These are phyloP conservation scores for Gloeopeniophorella convolvens DNA, from an alignment of 768 basidiomycete species.

Conservation along the genomic window DNA sequence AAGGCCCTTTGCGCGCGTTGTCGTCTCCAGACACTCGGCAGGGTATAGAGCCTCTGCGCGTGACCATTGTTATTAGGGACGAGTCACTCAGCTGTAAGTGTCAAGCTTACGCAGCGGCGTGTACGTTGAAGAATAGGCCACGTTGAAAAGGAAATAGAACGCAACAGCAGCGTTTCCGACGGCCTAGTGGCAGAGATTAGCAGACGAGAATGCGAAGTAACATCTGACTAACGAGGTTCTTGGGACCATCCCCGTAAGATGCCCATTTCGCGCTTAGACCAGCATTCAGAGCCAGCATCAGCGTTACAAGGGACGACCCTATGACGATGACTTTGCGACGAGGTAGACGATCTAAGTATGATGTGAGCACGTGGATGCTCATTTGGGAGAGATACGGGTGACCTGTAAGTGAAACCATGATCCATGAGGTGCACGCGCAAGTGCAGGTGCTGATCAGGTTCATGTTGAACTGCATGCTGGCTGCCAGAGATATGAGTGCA, in stretches of 20 bases:
- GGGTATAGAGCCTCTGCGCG: slow-evolving; percentile 2
- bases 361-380: neutral
- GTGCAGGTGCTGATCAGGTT: slow-evolving; percentile 1
- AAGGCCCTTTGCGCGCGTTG: slow-evolving; percentile 1
- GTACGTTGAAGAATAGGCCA: neutral
- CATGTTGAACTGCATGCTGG: slow-evolving; percentile 6
- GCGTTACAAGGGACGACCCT: neutral
- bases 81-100: no score
- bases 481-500: neutral
- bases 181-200: neutral
- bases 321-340: neutral
- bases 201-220: neutral
- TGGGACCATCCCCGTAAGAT: neutral
- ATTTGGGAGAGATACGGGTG: neutral
- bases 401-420: neutral
- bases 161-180: neutral
- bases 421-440: neutral
- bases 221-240: neutral
- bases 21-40: slow-evolving; percentile 3
- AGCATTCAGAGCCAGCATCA: slow-evolving; percentile 3
- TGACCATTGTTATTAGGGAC: no score
- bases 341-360: neutral
- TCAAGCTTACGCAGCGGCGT: neutral
- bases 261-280: slow-evolving; percentile 4
- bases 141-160: slow-evolving; percentile 1